phyloP scores from a whole-genome alignment of 495 filamentous ascomycete species.

The Jackrogersella minutella region DNA sequence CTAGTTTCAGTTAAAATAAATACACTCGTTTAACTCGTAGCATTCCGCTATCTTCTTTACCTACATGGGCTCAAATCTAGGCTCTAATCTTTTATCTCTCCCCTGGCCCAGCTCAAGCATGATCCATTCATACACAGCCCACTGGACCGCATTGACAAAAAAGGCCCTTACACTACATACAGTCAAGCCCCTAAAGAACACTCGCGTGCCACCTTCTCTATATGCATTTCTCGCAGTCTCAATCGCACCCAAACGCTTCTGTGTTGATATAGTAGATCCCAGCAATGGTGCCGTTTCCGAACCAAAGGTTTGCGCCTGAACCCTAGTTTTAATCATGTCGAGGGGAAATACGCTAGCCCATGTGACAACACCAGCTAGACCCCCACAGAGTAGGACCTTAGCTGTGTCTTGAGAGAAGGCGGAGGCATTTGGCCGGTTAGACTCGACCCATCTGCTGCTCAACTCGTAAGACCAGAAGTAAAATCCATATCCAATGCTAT shows the following conservation, averaged over 20 bases:
- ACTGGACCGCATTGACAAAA: slow-evolving; percentile 83
- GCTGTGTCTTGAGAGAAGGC: slow-evolving; percentile 58
- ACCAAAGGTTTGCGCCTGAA: slow-evolving; percentile 70
- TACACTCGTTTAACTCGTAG: background rate
- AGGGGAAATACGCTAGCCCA: slow-evolving; percentile 90
- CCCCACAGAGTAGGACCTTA: slow-evolving; percentile 80
- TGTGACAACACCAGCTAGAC: slow-evolving; percentile 81
- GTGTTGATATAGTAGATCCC: slow-evolving; percentile 30
- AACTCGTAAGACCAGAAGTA: slow-evolving; percentile 93
- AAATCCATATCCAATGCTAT: slow-evolving; percentile 89
- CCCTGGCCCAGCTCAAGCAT: slow-evolving; percentile 62
- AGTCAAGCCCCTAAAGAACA: slow-evolving; percentile 80
- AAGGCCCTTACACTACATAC: slow-evolving; percentile 86
- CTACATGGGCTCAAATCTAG: slow-evolving; percentile 20
- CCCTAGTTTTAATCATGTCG: slow-evolving; percentile 86
- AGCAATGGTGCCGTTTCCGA: slow-evolving; percentile 38
- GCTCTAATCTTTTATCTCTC: slow-evolving; percentile 21
- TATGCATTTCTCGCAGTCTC: slow-evolving; percentile 71
- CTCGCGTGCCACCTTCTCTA: slow-evolving; percentile 64
- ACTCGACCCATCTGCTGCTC: slow-evolving; percentile 62
- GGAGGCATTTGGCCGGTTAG: slow-evolving; percentile 19
- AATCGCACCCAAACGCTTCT: slow-evolving; percentile 60
- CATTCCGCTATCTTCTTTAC: background rate
- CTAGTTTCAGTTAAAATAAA: background rate
- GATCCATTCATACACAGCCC: slow-evolving; percentile 86